Base-by-base conservation (phyloP, 306 rosid genomes). In the Vigna trinervia region DNA sequence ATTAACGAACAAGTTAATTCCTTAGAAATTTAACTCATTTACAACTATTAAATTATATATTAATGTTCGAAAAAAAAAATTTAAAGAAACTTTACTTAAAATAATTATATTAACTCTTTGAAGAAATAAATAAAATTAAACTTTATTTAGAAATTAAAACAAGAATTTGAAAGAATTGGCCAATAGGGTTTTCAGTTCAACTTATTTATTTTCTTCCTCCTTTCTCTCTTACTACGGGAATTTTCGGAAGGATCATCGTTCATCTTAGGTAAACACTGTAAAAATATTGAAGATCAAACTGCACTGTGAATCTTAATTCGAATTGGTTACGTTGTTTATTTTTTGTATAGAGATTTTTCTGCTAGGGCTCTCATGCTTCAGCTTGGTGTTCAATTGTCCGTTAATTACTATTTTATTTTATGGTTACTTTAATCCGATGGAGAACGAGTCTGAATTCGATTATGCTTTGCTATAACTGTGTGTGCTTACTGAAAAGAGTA, bases 401-500 rank as follows among this genome's bases (percentile, higher is more conserved):
- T 68, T 7, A 46, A 20, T 67, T 46, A 10, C 4, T n/a, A 26
- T 26, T 26, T 26, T 26, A 2, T 26, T 26, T 26, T 26, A 2
- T 26, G 28, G 28, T 12, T 23, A 17, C 38, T 12, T 58, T 58
- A 26, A 1, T 17, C 65, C 6, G 28, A 59, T 28, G 19, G 19
- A 28, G 65, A 12, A 19, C 19, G 71, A 46, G 1, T 23, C 13
- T 14, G 39, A 13, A 45, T 67, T 22, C 7, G 14, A 23, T 68
- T 13, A 14, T 23, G 8, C 26, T 68, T 68, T 20, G n/a, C 20
- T 57, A 2, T 26, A 50, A 23, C 54, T 45, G 41, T 61, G 51
- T 61, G 63, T 61, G 26, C 23, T 61, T 69, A n/a, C 50, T 5
- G 34, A 14, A 32, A 56, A 60, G 23, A 34, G 77, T 26, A 38